These are phyloP conservation scores for Hyaloperonospora brassicae DNA, from an alignment of 352 stramenopile species.

Conservation along the genomic window DNA sequence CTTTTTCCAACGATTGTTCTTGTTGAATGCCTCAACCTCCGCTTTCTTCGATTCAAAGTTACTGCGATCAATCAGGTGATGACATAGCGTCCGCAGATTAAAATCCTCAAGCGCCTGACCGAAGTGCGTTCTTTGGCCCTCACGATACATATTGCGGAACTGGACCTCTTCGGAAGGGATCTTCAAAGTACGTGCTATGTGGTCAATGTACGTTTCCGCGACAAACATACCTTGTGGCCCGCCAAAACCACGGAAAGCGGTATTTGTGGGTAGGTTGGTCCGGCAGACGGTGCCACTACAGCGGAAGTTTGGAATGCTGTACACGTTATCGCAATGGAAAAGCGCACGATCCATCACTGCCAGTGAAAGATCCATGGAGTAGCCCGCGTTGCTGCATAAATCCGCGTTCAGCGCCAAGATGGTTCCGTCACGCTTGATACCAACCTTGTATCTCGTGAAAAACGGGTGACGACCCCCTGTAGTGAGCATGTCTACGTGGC, in stretches of 20 bases:
- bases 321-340: conserved; percentile 93
- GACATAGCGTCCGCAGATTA: conserved; percentile 86
- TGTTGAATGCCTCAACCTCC: conserved; percentile 86
- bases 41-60: conserved; percentile 59
- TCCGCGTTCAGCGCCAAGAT: conserved; percentile 87
- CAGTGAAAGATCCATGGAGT: conserved; percentile 90
- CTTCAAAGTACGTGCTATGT: conserved; percentile 84
- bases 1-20: conserved; percentile 87
- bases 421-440: conserved; percentile 71
- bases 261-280: conserved; percentile 93
- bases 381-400: conserved; percentile 93
- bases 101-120: conserved; percentile 89
- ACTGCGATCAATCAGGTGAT: conserved; percentile 54
- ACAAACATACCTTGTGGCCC: conserved; percentile 89
- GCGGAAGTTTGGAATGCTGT: conserved; percentile 89
- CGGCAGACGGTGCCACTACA: conserved; percentile 87
- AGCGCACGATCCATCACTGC: conserved; percentile 92
- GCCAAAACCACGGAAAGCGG: conserved; percentile 93
- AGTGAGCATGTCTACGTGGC: conserved; percentile 93
- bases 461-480: conserved; percentile 91
- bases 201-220: conserved; percentile 92
- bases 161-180: conserved; percentile 68
- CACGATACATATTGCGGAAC: conserved; percentile 88
- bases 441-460: conserved; percentile 90
- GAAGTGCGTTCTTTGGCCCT: conserved; percentile 88